Percentiles rank a stretch among this genome's conserved stretches.
These are phyloP conservation scores for Lathyrus aphaca DNA, from an alignment of 306 rosid species.

Conservation along the genomic window DNA sequence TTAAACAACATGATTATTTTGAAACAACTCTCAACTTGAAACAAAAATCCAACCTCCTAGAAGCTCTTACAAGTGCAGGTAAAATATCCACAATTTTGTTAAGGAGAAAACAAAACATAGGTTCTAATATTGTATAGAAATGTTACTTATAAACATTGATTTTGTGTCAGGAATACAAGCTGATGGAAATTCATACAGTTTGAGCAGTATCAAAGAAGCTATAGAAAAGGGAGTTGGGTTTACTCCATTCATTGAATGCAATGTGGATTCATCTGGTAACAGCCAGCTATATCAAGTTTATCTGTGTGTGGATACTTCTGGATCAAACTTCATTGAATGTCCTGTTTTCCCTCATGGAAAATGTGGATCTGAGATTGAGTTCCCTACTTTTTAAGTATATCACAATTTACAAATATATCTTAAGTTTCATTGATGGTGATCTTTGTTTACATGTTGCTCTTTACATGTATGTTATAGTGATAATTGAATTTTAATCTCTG, in stretches of 20 bases:
- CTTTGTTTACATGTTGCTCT: not conserved
- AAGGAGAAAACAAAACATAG: no score
- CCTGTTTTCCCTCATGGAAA: conserved; percentile 46
- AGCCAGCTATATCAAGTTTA: conserved; percentile 60
- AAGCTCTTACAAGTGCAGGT: no score
- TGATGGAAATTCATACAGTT: conserved; percentile 48
- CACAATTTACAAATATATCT: not conserved
- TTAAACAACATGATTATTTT: no score
- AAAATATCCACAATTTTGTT: no score
- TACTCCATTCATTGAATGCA: conserved; percentile 54
- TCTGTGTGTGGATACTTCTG: conserved; percentile 56
- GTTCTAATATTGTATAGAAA: no score
- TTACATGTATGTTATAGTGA: conserved; percentile 7
- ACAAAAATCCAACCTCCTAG: no score
- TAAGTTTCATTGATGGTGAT: not conserved
- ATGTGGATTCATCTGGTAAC: conserved; percentile 46
- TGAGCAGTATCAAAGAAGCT: conserved; percentile 46
- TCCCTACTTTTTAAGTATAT: conserved; percentile 54
- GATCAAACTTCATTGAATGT: conserved; percentile 45
- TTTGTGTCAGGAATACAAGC: conserved; percentile 48
- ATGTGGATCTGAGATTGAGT: conserved; percentile 49
- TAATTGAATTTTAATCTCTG: not conserved
- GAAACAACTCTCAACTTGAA: no score
- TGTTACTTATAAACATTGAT: not conserved
- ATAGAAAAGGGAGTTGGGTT: conserved; percentile 48